Conservation (phyloP, 345 rosid genomes). For the Luvunga scandens region DNA sequence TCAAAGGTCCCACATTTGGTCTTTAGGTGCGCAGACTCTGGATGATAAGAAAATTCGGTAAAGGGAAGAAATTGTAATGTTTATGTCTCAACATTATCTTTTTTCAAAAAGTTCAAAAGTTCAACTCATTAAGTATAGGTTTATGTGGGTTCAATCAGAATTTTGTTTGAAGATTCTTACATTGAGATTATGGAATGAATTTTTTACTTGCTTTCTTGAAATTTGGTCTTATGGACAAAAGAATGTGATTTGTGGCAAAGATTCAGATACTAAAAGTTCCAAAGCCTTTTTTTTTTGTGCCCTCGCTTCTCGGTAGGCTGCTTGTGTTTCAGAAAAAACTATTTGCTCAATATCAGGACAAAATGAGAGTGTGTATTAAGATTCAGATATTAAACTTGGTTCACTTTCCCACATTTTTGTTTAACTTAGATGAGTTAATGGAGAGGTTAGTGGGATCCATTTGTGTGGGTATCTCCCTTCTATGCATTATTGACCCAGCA, state of each 20-base stretch:
- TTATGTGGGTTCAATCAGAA: background rate
- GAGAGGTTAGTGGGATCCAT: too few relatives aligned
- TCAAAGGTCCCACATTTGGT: background rate
- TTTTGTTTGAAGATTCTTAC: background rate
- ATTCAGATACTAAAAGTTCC: background rate
- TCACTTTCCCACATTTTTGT: background rate
- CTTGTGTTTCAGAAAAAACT: background rate
- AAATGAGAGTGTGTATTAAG: background rate
- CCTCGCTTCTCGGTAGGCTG: background rate
- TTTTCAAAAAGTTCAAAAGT: background rate
- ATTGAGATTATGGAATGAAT: background rate
- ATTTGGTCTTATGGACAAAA: background rate
- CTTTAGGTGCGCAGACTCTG: background rate
- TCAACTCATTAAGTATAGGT: background rate
- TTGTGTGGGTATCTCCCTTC: background rate
- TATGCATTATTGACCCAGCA: background rate
- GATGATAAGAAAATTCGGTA: background rate
- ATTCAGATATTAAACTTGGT: background rate
- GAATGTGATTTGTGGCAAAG: background rate
- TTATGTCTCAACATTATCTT: background rate
- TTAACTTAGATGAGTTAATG: background rate
- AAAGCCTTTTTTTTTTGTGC: background rate
- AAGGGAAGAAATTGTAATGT: background rate
- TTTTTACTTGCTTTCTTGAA: background rate
- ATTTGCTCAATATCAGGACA: background rate